phyloP scores from a whole-genome alignment of 2,329 filamentous ascomycete species.

The Penicillium sclerotiorum region DNA sequence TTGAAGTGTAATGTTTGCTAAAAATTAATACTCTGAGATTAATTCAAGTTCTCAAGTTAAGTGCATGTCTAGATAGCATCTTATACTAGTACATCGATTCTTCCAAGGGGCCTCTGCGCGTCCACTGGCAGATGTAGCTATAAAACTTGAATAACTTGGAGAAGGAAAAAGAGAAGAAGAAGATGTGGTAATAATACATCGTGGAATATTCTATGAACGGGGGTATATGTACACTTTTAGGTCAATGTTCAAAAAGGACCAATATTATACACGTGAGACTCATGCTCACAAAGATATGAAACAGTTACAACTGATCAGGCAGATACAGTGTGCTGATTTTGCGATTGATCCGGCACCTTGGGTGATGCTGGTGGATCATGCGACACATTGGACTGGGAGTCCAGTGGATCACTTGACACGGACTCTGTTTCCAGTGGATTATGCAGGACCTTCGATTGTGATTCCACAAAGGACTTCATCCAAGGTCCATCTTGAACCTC shows the following conservation, averaged over 20 bases:
- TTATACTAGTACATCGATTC: no score
- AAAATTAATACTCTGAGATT: neutral
- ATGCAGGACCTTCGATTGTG: neutral
- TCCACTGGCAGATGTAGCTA: neutral
- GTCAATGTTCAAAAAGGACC: constrained; percentile 2
- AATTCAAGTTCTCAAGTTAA: neutral
- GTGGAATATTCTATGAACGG: constrained; percentile 1
- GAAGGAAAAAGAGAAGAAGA: neutral
- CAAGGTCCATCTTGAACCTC: constrained; percentile 16
- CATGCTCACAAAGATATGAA: no score
- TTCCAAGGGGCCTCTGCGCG: no score
- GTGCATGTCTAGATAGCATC: no score
- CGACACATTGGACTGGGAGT: no score
- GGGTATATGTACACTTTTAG: constrained; percentile 13
- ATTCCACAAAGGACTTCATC: constrained; percentile 10
- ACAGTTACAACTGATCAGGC: neutral
- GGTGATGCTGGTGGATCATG: no score
- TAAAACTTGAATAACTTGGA: neutral
- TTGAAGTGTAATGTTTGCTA: no score
- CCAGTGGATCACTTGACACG: no score
- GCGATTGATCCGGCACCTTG: no score
- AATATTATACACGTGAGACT: constrained; percentile 6
- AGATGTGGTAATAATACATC: neutral
- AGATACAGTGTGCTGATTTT: no score
- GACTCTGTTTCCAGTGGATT: no score